A percentile compares a stretch with the other conserved stretches of the same genome.
phyloP scores from a whole-genome alignment of 192 early-diverging fungal species.

The Podila minutissima region DNA sequence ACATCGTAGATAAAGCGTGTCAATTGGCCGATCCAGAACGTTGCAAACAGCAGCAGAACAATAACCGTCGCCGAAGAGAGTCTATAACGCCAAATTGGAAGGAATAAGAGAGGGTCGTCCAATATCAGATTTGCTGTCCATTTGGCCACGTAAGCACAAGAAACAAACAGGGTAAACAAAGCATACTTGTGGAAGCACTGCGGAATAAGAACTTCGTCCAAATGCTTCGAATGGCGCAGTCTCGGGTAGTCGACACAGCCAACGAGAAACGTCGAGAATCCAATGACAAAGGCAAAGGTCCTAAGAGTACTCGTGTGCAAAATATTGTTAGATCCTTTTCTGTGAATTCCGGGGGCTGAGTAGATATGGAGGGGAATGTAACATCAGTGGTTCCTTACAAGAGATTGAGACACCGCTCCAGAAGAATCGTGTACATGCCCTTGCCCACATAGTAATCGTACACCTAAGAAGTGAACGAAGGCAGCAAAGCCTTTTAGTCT shows the following conservation, averaged over 20 bases:
- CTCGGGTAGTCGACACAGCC: conserved; percentile 91
- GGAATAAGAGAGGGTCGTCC: background rate
- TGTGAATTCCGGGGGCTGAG: no score
- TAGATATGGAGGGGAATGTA: no score
- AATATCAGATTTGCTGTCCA: no score
- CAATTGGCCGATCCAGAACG: conserved; percentile 83
- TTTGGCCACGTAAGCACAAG: background rate
- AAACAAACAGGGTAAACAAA: background rate
- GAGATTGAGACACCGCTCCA: conserved; percentile 81
- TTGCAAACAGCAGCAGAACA: conserved; percentile 70
- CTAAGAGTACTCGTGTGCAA: conserved; percentile 46
- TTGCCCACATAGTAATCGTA: conserved; percentile 93
- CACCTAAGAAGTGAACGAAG: conserved; percentile 49
- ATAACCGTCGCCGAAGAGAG: conserved; percentile 66
- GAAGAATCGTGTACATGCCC: conserved; percentile 84
- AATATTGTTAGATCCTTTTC: background rate
- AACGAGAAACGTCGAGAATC: conserved; percentile 88
- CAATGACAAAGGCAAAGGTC: conserved; percentile 87
- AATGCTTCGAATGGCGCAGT: conserved; percentile 71
- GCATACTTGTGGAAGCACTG: conserved; percentile 76
- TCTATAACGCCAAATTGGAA: conserved; percentile 25
- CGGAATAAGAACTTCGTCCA: conserved; percentile 82
- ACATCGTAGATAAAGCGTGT: conserved; percentile 74
- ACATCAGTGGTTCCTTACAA: conserved; percentile 63
- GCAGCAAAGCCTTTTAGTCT: background rate